A percentile compares a stretch with the other conserved stretches of the same genome.
These are phyloP conservation scores for Ascochyta lentis DNA, from an alignment of 2,329 filamentous ascomycete species.

Conservation along the genomic window DNA sequence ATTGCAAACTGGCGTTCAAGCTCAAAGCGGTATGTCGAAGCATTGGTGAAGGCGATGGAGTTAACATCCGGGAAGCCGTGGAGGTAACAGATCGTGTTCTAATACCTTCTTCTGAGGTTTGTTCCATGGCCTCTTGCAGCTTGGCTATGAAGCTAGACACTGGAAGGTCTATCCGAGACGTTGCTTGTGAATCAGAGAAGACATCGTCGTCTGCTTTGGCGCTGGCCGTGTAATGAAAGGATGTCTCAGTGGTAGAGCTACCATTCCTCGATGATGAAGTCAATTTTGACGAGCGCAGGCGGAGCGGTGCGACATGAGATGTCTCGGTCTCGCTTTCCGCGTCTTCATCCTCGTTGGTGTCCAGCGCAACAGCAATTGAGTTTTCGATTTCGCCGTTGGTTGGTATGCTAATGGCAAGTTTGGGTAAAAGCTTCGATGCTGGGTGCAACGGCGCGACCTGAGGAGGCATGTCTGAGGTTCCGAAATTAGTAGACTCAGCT, in stretches of 20 bases:
- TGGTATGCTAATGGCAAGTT: neutral
- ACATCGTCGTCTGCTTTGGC: conserved; percentile 6
- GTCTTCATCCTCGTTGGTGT: neutral
- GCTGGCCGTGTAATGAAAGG: neutral
- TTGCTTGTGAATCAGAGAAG: neutral
- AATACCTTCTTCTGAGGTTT: neutral
- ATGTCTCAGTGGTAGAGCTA: neutral
- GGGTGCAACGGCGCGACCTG: neutral
- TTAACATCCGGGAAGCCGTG: neutral
- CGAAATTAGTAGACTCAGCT: neutral
- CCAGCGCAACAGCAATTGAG: neutral
- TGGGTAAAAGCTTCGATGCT: conserved; percentile 2
- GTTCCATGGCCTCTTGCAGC: neutral
- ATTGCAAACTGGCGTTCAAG: neutral
- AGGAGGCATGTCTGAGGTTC: neutral
- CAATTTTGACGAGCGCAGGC: neutral
- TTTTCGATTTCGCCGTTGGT: neutral
- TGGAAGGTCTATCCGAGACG: neutral
- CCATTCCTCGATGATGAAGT: neutral
- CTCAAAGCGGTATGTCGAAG: conserved; percentile 8
- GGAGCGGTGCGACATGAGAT: neutral
- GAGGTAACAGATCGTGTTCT: neutral
- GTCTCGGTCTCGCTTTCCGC: neutral
- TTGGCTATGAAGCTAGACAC: neutral
- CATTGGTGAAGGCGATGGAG: neutral